phyloP scores from a whole-genome alignment of 768 basidiomycete genomes.

The Candolleomyces aberdarensis region DNA sequence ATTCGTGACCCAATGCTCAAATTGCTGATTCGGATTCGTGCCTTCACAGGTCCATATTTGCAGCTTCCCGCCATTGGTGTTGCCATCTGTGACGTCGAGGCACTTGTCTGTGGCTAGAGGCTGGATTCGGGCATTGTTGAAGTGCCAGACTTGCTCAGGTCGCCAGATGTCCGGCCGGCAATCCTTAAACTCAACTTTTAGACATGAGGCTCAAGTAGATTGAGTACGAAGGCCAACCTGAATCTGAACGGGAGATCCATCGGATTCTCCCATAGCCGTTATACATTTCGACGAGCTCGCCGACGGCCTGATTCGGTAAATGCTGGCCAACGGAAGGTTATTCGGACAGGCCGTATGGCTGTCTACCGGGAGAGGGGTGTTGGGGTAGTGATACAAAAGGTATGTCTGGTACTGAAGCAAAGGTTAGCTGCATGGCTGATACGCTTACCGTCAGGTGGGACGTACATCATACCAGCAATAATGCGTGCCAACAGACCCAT shows the following conservation, averaged over 20 bases:
- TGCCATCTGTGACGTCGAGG: conserved; percentile 18
- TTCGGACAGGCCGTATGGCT: conserved; percentile 10
- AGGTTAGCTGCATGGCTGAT: neutral
- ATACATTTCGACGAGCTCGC: conserved; percentile 19
- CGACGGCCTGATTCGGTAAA: conserved; percentile 10
- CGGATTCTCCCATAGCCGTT: conserved; percentile 21
- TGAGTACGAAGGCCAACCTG: conserved; percentile 16
- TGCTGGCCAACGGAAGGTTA: conserved; percentile 7
- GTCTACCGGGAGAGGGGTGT: conserved; percentile 13
- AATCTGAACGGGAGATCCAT: conserved; percentile 24
- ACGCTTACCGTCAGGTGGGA: neutral
- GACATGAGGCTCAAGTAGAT: neutral
- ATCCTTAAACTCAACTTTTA: neutral
- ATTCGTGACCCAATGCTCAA: conserved; percentile 10
- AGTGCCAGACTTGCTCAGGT: conserved; percentile 20
- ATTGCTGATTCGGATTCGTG: conserved; percentile 19
- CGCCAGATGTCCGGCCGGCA: conserved; percentile 14
- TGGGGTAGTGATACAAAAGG: conserved; percentile 13
- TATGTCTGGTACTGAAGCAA: conserved; percentile 10
- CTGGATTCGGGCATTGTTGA: conserved; percentile 13
- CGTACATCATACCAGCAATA: conserved; percentile 16
- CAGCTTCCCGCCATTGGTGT: conserved; percentile 15
- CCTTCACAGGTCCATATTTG: conserved; percentile 21
- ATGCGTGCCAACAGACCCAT: conserved; percentile 1
- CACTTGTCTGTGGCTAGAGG: conserved; percentile 18